phyloP scores from a whole-genome alignment of 2,329 filamentous ascomycete species.

The Aspergillus caelatus region DNA sequence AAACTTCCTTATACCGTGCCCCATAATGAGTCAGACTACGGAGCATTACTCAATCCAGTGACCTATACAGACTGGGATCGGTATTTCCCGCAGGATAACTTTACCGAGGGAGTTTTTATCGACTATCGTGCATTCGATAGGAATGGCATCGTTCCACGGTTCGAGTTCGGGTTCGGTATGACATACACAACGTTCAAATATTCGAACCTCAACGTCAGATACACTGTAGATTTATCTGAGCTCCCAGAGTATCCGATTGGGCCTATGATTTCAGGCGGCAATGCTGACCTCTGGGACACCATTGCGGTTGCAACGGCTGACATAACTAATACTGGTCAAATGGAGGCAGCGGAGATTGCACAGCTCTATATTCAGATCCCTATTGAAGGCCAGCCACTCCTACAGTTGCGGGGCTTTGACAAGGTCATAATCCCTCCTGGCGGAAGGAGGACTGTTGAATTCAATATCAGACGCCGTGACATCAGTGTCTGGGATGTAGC shows the following conservation, averaged over 20 bases:
- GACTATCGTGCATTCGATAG: slow-evolving; percentile 26
- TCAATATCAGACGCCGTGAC: slow-evolving; percentile 62
- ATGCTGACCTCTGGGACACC: slow-evolving; percentile 25
- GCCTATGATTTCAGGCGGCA: slow-evolving; percentile 41
- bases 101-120: slow-evolving; percentile 20
- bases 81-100: slow-evolving; percentile 15
- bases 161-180: slow-evolving; percentile 58
- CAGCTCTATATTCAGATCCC: slow-evolving; percentile 51
- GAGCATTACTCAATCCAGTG: slow-evolving; percentile 41
- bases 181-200: slow-evolving; percentile 73
- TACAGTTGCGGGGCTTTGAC: slow-evolving; percentile 65
- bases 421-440: slow-evolving; percentile 49
- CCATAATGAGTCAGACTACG: slow-evolving; percentile 65
- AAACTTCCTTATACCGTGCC: slow-evolving; percentile 84
- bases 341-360: slow-evolving; percentile 71
- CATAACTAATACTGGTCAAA: slow-evolving; percentile 71
- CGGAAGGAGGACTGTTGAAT: slow-evolving; percentile 50
- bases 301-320: slow-evolving; percentile 53
- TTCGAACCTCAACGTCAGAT: slow-evolving; percentile 67
- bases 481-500: slow-evolving; percentile 66
- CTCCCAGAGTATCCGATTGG: slow-evolving; percentile 29
- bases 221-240: slow-evolving; percentile 61
- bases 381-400: slow-evolving; percentile 39
- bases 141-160: slow-evolving; percentile 20
- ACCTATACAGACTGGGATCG: neutral